Evolutionary conservation across 225 moss, liverwort and hornwort genomes (phyloP), one percentile per base, ranked within the genome.

Genomic region (Physcomitrium patens): DNA sequence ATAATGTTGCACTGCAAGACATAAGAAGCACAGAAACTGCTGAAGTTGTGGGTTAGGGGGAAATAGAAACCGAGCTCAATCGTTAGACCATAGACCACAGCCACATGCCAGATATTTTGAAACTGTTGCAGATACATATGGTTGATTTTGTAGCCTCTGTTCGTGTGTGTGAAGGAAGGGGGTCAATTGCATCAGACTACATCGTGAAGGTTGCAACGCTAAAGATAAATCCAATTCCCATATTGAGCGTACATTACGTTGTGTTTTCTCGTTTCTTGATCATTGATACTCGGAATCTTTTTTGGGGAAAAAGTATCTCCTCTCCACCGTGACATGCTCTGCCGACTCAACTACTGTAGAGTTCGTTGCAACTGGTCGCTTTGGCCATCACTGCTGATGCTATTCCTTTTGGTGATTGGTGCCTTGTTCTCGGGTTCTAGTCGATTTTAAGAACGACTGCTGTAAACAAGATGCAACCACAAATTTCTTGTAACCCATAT

Each of bases 101-200:
- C n/a, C 46, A 47, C 17, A 24, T 42, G 47, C 66, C 24, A 8
- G 10, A 47, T n/a, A 48, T 43, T 56, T 70, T 45, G 55, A 70
- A 70, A 68, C 53, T 68, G 52, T 27, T 68, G 68, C 51, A 50
- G 18, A 68, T 68, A 53, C 8, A 52, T 28, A 58, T 45, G 20
- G 43, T 70, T 70, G 58, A 70, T 70, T 70, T 70, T 37, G 54
- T 43, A 71, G 59, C 59, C 47, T 59, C 45, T 71, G 71, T 71
- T n/a, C 48, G 46, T 27, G 28, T 3, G 18, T 47, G 46, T 48
- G 60, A 46, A 56, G 59, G 71, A n/a, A 71, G 71, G 66, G 14
- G 46, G 15, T 24, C 47, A 60, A 24, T 60, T 60, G 24, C 47
- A 71, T 46, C 20, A 58, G 59, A 60, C 59, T 58, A 59, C 59